Evolutionary conservation across 2,329 filamentous ascomycete species (phyloP).

Genomic region (Pestalotiopsis sp.): DNA sequence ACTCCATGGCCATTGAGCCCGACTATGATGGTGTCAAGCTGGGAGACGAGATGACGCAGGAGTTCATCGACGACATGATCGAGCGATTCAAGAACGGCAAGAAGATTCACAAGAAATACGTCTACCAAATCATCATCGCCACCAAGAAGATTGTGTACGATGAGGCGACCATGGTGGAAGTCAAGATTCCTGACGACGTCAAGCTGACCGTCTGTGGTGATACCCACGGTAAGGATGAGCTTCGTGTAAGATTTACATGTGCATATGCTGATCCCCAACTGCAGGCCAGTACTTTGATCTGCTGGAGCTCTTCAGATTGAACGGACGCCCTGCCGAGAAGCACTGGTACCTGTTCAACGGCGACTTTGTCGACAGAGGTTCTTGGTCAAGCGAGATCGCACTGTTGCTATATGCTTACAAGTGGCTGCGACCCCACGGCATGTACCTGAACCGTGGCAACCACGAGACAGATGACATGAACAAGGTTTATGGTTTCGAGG

Average conservation of each 20-base stretch:
- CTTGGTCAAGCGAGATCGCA: slow-evolving; percentile 97
- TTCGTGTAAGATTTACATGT: background rate
- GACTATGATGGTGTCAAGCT: slow-evolving; percentile 84
- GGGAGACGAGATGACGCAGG: slow-evolving; percentile 85
- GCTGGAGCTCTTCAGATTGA: slow-evolving; percentile 92
- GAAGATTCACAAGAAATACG: slow-evolving; percentile 94
- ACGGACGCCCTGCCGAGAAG: slow-evolving; percentile 81
- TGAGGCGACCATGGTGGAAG: slow-evolving; percentile 96
- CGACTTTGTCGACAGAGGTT: slow-evolving; percentile 96
- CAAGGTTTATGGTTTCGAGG: slow-evolving; percentile 96
- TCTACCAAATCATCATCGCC: slow-evolving; percentile 91
- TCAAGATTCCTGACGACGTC: slow-evolving; percentile 76
- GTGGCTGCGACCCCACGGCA: slow-evolving; percentile 83
- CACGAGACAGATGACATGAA: slow-evolving; percentile 99
- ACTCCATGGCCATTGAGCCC: slow-evolving; percentile 80
- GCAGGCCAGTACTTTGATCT: slow-evolving; percentile 97
- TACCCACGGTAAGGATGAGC: slow-evolving; percentile 74
- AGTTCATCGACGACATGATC: slow-evolving; percentile 98
- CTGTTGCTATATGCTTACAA: slow-evolving; percentile 95
- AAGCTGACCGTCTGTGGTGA: slow-evolving; percentile 94
- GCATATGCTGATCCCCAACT: slow-evolving; percentile 22
- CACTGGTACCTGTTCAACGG: slow-evolving; percentile 98
- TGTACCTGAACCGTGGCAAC: slow-evolving; percentile 97
- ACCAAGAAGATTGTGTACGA: slow-evolving; percentile 89
- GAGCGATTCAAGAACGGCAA: slow-evolving; percentile 95